Percentiles rank a stretch among this genome's conserved stretches.
Conservation (phyloP, 345 rosid species). For the Brassica carinata region DNA sequence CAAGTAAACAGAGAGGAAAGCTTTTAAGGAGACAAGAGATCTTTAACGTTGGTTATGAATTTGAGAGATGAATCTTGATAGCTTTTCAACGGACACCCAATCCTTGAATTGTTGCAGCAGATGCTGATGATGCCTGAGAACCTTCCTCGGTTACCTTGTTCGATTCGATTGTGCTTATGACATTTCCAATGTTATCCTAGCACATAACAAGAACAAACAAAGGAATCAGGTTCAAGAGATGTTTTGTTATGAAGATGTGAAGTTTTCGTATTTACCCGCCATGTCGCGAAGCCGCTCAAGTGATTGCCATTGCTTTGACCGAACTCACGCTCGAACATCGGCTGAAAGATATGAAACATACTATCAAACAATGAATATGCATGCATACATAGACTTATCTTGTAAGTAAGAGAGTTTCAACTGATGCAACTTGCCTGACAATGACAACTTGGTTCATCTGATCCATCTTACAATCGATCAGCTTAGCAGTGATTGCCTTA, state of each 20-base stretch:
- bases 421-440: constrained; percentile 60
- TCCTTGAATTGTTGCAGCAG: constrained; percentile 49
- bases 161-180: constrained; percentile 80
- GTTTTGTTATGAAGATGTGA: neutral
- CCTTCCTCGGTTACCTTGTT: constrained; percentile 85
- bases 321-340: constrained; percentile 73
- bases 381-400: neutral
- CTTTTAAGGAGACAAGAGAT: constrained; percentile 5
- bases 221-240: constrained; percentile 6
- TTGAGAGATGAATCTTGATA: constrained; percentile 13
- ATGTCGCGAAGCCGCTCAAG: constrained; percentile 66
- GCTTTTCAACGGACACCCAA: constrained; percentile 51
- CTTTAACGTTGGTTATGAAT: constrained; percentile 7
- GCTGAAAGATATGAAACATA: constrained; percentile 47
- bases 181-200: constrained; percentile 73
- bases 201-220: constrained; percentile 7
- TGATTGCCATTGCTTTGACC: constrained; percentile 70
- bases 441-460: constrained; percentile 88
- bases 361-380: neutral
- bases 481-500: constrained; percentile 79
- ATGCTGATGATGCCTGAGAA: constrained; percentile 52
- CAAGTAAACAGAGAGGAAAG: constrained; percentile 11
- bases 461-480: constrained; percentile 89
- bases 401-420: neutral
- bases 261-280: constrained; percentile 59